Evolutionary conservation across 2,329 filamentous ascomycete genomes (phyloP).

Genomic region (Pseudocercospora cruenta): DNA sequence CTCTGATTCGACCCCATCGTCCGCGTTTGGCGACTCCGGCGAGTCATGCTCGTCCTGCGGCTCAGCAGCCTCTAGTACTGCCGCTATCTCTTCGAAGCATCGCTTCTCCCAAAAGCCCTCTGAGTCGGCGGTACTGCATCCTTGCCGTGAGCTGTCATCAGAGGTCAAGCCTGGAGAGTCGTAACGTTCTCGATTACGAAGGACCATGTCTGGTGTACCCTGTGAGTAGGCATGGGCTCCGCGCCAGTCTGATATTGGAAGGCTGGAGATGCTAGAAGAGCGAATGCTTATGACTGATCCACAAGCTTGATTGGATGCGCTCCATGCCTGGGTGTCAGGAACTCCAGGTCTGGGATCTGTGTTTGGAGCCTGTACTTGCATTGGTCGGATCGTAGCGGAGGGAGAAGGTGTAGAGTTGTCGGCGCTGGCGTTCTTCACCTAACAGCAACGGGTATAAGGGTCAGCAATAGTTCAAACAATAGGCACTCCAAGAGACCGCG

Average conservation of each 20-base stretch:
- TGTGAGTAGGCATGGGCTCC: background rate
- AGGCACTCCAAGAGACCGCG: too few relatives aligned
- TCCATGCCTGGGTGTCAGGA: background rate
- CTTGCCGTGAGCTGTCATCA: background rate
- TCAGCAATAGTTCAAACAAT: too few relatives aligned
- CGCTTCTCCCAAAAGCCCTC: background rate
- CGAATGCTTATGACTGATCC: too few relatives aligned
- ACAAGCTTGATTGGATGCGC: too few relatives aligned
- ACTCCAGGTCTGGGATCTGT: background rate
- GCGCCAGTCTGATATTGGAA: background rate
- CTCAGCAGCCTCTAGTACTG: background rate
- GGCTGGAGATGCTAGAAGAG: too few relatives aligned
- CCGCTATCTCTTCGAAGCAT: background rate
- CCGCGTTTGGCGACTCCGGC: background rate
- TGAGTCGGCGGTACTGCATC: background rate
- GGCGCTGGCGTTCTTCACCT: too few relatives aligned
- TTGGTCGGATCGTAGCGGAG: background rate
- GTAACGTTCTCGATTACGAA: background rate
- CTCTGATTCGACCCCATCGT: too few relatives aligned
- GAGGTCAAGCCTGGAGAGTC: background rate
- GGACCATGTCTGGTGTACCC: background rate
- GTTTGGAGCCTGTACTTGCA: background rate
- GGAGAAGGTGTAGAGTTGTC: background rate
- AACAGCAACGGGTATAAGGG: too few relatives aligned
- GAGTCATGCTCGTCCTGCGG: background rate